Percentiles rank a stretch among this genome's conserved stretches.
Evolutionary conservation across 768 basidiomycete species (phyloP).

Genomic region (Lactarius tabidus): DNA sequence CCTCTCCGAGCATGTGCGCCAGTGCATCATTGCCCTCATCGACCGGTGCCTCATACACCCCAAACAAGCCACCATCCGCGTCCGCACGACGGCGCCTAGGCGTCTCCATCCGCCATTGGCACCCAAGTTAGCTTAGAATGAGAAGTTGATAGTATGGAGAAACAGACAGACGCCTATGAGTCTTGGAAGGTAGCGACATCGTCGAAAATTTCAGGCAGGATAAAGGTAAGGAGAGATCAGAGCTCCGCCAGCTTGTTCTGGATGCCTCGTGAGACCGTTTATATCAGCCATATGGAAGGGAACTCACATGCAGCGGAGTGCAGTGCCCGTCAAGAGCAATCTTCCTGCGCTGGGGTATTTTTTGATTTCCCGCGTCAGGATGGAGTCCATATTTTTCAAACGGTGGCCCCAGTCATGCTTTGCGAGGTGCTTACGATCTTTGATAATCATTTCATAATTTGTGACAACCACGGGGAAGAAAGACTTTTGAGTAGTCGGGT

Average conservation of each 20-base stretch:
- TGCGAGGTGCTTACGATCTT: slow-evolving; percentile 61
- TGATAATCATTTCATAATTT: slow-evolving; percentile 91
- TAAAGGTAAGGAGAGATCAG: slow-evolving; percentile 94
- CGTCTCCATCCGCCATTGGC: not conserved
- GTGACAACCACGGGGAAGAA: slow-evolving; percentile 81
- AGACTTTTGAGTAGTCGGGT: slow-evolving; percentile 33
- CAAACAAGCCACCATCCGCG: slow-evolving; percentile 49
- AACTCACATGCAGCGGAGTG: slow-evolving; percentile 87
- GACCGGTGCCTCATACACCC: slow-evolving; percentile 66
- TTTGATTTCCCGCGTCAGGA: slow-evolving; percentile 87
- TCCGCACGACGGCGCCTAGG: not conserved
- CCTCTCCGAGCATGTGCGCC: slow-evolving; percentile 61
- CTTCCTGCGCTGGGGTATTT: slow-evolving; percentile 78
- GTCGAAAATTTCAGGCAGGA: slow-evolving; percentile 89
- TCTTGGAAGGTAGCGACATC: slow-evolving; percentile 88
- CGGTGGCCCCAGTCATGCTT: slow-evolving; percentile 83
- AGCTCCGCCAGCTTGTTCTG: slow-evolving; percentile 95
- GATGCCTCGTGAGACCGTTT: slow-evolving; percentile 5
- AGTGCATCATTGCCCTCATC: slow-evolving; percentile 65
- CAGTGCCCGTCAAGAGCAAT: slow-evolving; percentile 96
- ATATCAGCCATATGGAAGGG: slow-evolving; percentile 5
- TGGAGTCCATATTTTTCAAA: slow-evolving; percentile 91
- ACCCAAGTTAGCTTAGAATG: not conserved
- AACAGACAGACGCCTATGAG: slow-evolving; percentile 47
- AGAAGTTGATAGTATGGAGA: not conserved